Evolutionary conservation across 176 grass and related monocot genomes (phyloP), one percentile per base, ranked within the genome.

Genomic region (Eragrostis nindensis): DNA sequence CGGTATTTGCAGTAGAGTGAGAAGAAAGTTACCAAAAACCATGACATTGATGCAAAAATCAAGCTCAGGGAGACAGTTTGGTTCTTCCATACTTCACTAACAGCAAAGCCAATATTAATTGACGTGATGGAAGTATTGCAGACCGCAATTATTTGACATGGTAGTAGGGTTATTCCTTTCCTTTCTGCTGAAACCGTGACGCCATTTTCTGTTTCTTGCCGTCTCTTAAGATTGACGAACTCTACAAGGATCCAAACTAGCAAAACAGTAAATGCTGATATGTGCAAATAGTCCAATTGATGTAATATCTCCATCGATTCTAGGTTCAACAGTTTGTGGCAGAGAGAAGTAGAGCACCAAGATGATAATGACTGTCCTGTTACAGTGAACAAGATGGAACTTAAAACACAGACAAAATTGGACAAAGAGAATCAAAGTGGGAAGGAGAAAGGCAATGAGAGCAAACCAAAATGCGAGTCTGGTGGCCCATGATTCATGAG

Each of bases 21-120:
- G 74, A 86, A 83, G 0, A 89, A 42, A 75, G 86, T 91, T 3
- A 57, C 80, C 66, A 86, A 26, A 88, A 94, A 7, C 88, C 92
- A 94, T 9, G 88, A 89, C 52, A 68, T 11, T 36, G 92, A 71
- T 42, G 70, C 17, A 45, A 94, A 74, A 24, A 83, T 75, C 49
- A 77, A 49, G 43, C 71, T 68, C 22, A 81, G 43, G 10, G 79
- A 45, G 17, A 84, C 0, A 15, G 24, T 73, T 19, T 45, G 49
- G 26, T 38, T 54, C 57, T 69, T 86, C 88, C 88, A 91, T 36
- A 74, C 9, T 73, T 15, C 46, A 77, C 70, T 46, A 40, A 84
- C 54, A 36, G 38, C 63, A 40, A 84, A 82, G 10, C 67, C 86
- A 57, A 94, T 42, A 64, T 88, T 47, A 22, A 39, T 56, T 19